phyloP scores from a whole-genome alignment of 2,329 filamentous ascomycete species.

The Curvularia lunata region DNA sequence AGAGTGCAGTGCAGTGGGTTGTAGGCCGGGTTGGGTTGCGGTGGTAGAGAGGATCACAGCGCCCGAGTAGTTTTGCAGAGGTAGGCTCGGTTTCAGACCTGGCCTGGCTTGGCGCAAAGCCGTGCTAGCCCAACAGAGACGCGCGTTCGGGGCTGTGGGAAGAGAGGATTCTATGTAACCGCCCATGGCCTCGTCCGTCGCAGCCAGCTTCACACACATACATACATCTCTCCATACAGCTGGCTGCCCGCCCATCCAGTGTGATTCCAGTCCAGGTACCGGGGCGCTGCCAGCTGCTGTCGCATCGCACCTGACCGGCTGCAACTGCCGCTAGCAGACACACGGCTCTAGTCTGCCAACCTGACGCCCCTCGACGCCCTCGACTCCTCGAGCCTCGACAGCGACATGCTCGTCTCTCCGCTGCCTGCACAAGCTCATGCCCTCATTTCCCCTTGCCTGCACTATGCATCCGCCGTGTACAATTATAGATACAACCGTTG shows the following conservation, averaged over 20 bases:
- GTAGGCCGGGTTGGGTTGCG: conserved; percentile 34
- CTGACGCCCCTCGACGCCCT: not conserved
- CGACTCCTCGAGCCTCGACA: not conserved
- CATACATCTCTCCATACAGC: not conserved
- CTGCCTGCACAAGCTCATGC: not conserved
- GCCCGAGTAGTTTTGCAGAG: conserved; percentile 33
- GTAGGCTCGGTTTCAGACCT: conserved; percentile 34
- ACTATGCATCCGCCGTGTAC: not conserved
- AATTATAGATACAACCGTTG: not conserved
- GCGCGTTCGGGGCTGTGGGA: conserved; percentile 13
- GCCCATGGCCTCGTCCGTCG: no score
- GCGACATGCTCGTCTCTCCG: not conserved
- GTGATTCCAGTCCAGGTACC: not conserved
- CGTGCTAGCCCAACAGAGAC: conserved; percentile 15
- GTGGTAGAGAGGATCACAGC: conserved; percentile 36
- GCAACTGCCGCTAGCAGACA: conserved; percentile 9
- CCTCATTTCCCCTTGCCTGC: not conserved
- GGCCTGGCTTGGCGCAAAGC: conserved; percentile 17
- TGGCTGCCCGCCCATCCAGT: not conserved
- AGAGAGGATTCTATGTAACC: not conserved
- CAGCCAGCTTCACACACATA: no score
- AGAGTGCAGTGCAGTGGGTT: conserved; percentile 20
- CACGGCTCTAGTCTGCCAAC: conserved; percentile 1
- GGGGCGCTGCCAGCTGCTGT: not conserved
- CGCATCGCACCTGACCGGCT: conserved; percentile 8